Evolutionary conservation across 2,329 filamentous ascomycete species (phyloP), one percentile per base, ranked within the genome.

Genomic region (Fusarium abutilonis): DNA sequence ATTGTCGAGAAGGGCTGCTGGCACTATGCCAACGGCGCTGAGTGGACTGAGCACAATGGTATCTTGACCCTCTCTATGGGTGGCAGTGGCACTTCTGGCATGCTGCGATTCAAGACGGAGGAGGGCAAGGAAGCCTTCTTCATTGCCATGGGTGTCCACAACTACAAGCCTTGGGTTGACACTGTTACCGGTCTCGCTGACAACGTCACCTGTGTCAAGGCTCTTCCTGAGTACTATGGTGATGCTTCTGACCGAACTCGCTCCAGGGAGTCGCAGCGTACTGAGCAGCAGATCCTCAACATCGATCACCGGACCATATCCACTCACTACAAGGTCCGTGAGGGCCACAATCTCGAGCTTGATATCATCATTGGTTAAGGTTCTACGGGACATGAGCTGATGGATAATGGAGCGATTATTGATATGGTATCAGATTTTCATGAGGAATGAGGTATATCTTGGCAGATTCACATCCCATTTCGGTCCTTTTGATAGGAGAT

Each of bases 81-180:
- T 3, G 54, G 47, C 9, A 67, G 64, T 14, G 64, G 64, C 36
- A 67, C 45, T 4, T 50, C 60, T 0, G 64, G 64, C 8, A 59
- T 67, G 35, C 57, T 67, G 6, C 64, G 64, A 31, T 67, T 67
- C 53, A 67, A 63, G 45, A 65, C 64, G 0, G 64, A 67, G 35
- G 19, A 67, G 6, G 54, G 54, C 43, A 67, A 60, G 15, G 64
- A 67, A 11, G 60, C 53, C 3, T 67, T 67, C 48, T 67, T 67
- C 14, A 36, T 67, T 13, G 64, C 53, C 4, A 2, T 67, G 4
- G 64, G 64, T 0, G 64, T 67, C 0, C 64, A 67, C 40, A 39
- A 65, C 48, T 63, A 65, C 47, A 67, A 67, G 64, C 64, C 60
- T 1, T 67, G 64, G 64, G 36, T 67, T 4, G 64, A 67, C 23